phyloP scores from a whole-genome alignment of 306 rosid genomes.

The cucumber (Cucumis sativus) region Cucumber_9930_V3 NC_026660.2:18020501-18021000 shows the following conservation, averaged over 20 bases:
- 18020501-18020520: background rate
- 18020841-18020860: constrained; percentile 2
- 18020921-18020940: background rate
- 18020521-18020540: constrained; percentile 88
- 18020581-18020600: constrained; percentile 26
- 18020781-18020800: background rate
- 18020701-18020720: constrained; percentile 26
- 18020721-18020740: constrained; percentile 18
- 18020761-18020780: constrained; percentile 36
- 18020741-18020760: constrained; percentile 1
- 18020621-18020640: constrained; percentile 66
- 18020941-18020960: background rate
- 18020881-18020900: constrained; percentile 19
- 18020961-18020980: background rate
- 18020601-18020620: constrained; percentile 61
- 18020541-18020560: constrained; percentile 82
- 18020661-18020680: constrained; percentile 19
- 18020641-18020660: constrained; percentile 55
- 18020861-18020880: constrained; percentile 12
- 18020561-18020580: constrained; percentile 78
- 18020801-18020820: constrained; percentile 19
- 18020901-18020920: constrained; percentile 3
- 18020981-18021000: background rate
- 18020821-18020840: constrained; percentile 3
- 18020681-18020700: constrained; percentile 40